A percentile compares a stretch with the other conserved stretches of the same genome.
Conservation (phyloP, 164 flowering plant species). For the Vitis labrusca region DNA sequence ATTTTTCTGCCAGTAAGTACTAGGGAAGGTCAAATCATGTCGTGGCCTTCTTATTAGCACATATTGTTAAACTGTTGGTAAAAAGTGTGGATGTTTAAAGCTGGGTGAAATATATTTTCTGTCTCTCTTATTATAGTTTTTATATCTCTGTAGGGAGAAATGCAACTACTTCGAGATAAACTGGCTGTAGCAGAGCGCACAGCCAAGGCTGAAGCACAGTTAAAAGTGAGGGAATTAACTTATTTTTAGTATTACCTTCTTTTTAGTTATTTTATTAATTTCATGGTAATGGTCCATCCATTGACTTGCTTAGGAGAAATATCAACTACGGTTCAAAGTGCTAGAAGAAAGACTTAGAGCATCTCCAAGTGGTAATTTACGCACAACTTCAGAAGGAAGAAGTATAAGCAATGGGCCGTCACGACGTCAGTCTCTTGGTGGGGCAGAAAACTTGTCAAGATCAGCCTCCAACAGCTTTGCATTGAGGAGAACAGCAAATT, state of each 20-base stretch:
- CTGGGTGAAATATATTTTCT: neutral
- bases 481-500: slow-evolving; percentile 30
- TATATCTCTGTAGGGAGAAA: slow-evolving; percentile 54
- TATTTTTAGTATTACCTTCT: neutral
- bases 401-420: slow-evolving; percentile 42
- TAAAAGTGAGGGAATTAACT: slow-evolving; percentile 43
- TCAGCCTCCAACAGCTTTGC: slow-evolving; percentile 39
- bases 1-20: too few relatives aligned
- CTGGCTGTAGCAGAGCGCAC: slow-evolving; percentile 65
- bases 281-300: neutral
- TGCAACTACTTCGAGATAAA: slow-evolving; percentile 75
- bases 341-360: slow-evolving; percentile 58
- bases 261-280: neutral
- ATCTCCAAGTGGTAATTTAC: slow-evolving; percentile 24
- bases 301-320: slow-evolving; percentile 51
- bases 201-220: slow-evolving; percentile 72
- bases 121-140: neutral
- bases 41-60: too few relatives aligned
- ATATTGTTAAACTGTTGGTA: neutral
- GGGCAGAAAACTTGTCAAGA: slow-evolving; percentile 49
- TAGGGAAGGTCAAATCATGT: too few relatives aligned
- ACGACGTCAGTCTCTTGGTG: slow-evolving; percentile 71
- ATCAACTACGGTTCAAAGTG: slow-evolving; percentile 65
- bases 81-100: neutral
- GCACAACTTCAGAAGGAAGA: slow-evolving; percentile 29